Evolutionary conservation across 176 grass and related monocot species (phyloP).

Genomic region (Alopecurus myosuroides): DNA sequence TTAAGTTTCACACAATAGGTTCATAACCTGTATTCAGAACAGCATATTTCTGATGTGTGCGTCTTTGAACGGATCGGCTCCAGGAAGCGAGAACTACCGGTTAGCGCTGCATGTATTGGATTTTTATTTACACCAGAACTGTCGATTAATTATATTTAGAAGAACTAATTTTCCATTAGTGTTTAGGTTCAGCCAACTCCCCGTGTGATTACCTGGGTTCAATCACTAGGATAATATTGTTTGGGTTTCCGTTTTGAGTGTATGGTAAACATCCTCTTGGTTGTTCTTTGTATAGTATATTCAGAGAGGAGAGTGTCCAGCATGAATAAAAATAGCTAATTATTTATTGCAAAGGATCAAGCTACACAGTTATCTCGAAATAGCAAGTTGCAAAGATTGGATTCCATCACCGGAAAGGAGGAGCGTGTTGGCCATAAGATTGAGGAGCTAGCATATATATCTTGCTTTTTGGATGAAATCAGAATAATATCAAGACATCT

Average conservation of each 20-base stretch:
- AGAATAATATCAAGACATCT: slow-evolving; percentile 34
- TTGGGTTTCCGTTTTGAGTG: background rate
- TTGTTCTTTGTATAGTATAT: background rate
- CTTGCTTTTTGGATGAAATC: slow-evolving; percentile 16
- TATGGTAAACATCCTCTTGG: background rate
- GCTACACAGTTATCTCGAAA: slow-evolving; percentile 17
- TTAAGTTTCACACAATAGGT: no score
- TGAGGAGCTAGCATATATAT: slow-evolving; percentile 27
- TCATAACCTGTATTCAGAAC: no score
- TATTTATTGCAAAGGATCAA: background rate
- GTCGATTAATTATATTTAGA: background rate
- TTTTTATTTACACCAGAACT: background rate
- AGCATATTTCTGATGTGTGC: no score
- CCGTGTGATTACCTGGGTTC: background rate
- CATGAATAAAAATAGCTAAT: background rate
- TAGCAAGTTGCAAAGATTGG: slow-evolving; percentile 37
- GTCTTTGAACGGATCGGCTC: no score
- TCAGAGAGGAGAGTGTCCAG: background rate
- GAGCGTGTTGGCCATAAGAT: background rate
- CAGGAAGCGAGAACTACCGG: no score
- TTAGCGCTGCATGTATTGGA: no score
- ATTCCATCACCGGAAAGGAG: slow-evolving; percentile 31
- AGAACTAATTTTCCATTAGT: background rate
- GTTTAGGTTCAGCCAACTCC: background rate
- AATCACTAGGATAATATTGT: background rate